Conservation (phyloP, 1,284 basidiomycete species). For the Fomitopsis palustris region DNA sequence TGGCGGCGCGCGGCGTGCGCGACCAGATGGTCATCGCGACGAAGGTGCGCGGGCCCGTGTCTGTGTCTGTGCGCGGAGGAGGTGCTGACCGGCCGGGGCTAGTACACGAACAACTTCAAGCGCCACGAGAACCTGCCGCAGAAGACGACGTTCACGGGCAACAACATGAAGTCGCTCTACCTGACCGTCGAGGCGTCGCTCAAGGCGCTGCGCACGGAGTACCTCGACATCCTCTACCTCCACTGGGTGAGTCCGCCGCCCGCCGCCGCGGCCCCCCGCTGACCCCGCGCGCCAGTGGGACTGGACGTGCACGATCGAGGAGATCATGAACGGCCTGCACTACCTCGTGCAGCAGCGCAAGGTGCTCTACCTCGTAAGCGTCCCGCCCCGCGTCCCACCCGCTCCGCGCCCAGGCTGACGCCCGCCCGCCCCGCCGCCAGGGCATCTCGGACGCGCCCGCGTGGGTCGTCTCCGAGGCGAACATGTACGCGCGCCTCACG, state of each 20-base stretch:
- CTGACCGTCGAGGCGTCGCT: constrained; percentile 43
- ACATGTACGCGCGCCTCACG: constrained; percentile 45
- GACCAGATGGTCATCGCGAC: constrained; percentile 42
- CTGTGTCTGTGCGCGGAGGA: too few species aligned
- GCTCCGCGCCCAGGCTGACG: neutral
- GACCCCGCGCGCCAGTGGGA: constrained; percentile 31
- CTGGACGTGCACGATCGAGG: constrained; percentile 40
- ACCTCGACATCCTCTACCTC: constrained; percentile 51
- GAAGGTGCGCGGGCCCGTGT: constrained; percentile 19
- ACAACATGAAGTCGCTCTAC: constrained; percentile 43
- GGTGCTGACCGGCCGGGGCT: neutral
- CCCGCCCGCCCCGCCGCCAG: too few species aligned
- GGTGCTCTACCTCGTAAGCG: constrained; percentile 40
- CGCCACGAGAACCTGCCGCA: constrained; percentile 24
- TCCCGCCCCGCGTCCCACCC: neutral
- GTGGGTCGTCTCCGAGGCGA: constrained; percentile 48
- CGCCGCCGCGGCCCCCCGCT: neutral
- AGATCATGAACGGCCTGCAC: constrained; percentile 50
- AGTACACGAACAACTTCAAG: constrained; percentile 15
- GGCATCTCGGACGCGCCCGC: constrained; percentile 43
- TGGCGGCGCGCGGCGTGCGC: constrained; percentile 32
- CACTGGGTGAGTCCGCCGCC: constrained; percentile 33
- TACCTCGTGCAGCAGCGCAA: constrained; percentile 39
- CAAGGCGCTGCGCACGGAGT: constrained; percentile 53
- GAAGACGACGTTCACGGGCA: constrained; percentile 43